Base-by-base conservation (phyloP, 306 rosid species). In the Trifolium repens region DNA sequence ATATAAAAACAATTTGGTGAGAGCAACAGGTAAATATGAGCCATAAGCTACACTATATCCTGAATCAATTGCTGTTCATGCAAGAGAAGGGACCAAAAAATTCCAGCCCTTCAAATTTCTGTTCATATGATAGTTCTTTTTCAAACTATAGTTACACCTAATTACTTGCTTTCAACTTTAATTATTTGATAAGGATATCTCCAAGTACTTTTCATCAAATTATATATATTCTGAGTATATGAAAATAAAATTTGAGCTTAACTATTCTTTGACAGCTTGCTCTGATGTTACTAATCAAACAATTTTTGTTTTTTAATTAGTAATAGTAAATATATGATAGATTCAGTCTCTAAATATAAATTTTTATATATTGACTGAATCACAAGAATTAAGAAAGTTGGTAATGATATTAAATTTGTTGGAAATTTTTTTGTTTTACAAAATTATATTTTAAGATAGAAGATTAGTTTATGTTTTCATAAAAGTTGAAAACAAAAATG, bases 261-360 rank as follows among this genome's bases (percentile, higher is more conserved):
- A 68, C 43, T 77, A 68, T 73, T 70, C 70, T 55, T 10, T 76
- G 53, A 52, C 84, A 80, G 60, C 79, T 80, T 67, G 80, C 49
- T 73, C 3, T 53, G 66, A 69, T 80, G 80, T 44, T 60, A 53
- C 76, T 17, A 49, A 57, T 47, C 50, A 24, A n/a, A 67, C 69
- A 58, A 30, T 32, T 74, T 53, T 53, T 53, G 26, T 53, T 22
- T 17, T 10, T 53, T 9, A 8, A 10, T 0, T 53, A 7, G 26
- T 8, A 54, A 19, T 5, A 5, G 2, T 9, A 54, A 17, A 54
- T 54, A 19, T 12, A 8, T 46, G 15, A 5, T 22, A 22, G 1
- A 22, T 15, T 46, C 7, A 2, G 15, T 46, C 16, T 5, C n/a
- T 46, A 46, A 46, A 46, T 46, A 46, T 4, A 46, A 1, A 6